phyloP scores from a whole-genome alignment of 129 eudicot genomes.

The Helianthus tuberosus region DNA sequence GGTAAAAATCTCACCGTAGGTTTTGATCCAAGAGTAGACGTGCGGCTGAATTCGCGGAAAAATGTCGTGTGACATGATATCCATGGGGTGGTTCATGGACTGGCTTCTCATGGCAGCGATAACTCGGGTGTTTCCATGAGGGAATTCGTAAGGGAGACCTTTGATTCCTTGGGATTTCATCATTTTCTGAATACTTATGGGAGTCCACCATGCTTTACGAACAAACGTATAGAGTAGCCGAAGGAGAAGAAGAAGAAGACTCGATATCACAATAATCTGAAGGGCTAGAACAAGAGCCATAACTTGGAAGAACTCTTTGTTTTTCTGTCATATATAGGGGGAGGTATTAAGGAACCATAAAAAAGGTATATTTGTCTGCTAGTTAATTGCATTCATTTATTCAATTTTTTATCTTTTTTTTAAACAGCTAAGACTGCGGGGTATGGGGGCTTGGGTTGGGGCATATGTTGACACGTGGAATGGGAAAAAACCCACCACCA shows the following conservation, averaged over 20 bases:
- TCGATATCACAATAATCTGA: slow-evolving; percentile 10
- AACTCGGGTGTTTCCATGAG: slow-evolving; percentile 59
- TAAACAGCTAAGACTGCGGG: too few relatives aligned
- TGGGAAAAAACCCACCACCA: too few relatives aligned
- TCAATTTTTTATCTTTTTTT: too few relatives aligned
- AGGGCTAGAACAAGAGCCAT: slow-evolving; percentile 41
- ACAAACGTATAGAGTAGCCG: slow-evolving; percentile 32
- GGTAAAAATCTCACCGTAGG: slow-evolving; percentile 42
- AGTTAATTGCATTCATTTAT: too few relatives aligned
- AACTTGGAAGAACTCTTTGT: neutral
- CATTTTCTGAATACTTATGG: slow-evolving; percentile 35
- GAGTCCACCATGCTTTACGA: slow-evolving; percentile 61
- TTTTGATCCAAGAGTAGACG: slow-evolving; percentile 56
- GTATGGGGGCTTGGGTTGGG: too few relatives aligned
- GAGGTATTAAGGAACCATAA: too few relatives aligned
- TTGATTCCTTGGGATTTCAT: slow-evolving; percentile 57
- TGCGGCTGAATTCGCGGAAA: slow-evolving; percentile 75
- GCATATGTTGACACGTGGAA: too few relatives aligned
- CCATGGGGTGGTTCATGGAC: slow-evolving; percentile 60
- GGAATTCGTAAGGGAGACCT: slow-evolving; percentile 55
- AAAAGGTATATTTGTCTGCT: too few relatives aligned
- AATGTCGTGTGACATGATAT: slow-evolving; percentile 47
- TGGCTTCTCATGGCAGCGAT: slow-evolving; percentile 51
- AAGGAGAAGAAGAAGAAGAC: slow-evolving; percentile 17
- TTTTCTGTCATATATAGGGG: neutral